Evolutionary conservation across 2,329 filamentous ascomycete species (phyloP).

Genomic region (Kalmusia sp.): DNA sequence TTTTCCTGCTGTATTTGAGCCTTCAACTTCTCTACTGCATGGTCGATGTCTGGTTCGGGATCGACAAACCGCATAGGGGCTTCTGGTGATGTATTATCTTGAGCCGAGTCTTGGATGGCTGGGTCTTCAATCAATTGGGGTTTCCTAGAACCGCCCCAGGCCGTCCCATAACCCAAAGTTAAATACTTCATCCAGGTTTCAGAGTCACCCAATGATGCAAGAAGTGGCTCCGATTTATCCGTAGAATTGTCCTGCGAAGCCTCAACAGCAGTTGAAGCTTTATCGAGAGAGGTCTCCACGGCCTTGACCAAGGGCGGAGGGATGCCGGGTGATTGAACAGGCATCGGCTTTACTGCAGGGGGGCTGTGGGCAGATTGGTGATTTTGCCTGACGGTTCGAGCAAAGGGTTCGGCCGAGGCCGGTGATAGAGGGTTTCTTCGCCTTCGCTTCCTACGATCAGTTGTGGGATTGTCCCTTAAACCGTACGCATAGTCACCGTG

Average conservation of each 20-base stretch:
- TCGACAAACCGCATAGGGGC: conserved; percentile 43
- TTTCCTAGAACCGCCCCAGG: conserved; percentile 46
- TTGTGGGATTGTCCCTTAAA: conserved; percentile 77
- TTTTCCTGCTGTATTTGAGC: conserved; percentile 52
- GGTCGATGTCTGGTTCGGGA: conserved; percentile 49
- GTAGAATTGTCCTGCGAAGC: conserved; percentile 19
- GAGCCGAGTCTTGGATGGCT: conserved; percentile 4
- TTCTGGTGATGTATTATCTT: conserved; percentile 26
- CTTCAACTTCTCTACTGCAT: conserved; percentile 69
- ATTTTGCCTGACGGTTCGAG: conserved; percentile 4
- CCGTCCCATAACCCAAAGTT: conserved; percentile 55
- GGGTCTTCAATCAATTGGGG: conserved; percentile 2
- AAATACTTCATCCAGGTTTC: conserved; percentile 60
- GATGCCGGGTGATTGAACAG: conserved; percentile 45
- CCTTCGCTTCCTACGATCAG: conserved; percentile 63
- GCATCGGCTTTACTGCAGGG: conserved; percentile 13
- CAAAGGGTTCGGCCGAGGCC: conserved; percentile 9
- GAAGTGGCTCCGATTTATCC: conserved; percentile 29
- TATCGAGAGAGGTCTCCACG: conserved; percentile 52
- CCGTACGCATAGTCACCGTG: conserved; percentile 88
- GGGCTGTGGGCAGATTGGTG: background rate
- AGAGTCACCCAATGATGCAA: conserved; percentile 51
- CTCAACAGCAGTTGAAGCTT: conserved; percentile 49
- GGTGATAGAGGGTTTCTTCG: conserved; percentile 39
- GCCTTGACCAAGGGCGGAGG: conserved; percentile 56